phyloP scores from a whole-genome alignment of 306 rosid genomes.

The Dalbergia cochinchinensis region DNA sequence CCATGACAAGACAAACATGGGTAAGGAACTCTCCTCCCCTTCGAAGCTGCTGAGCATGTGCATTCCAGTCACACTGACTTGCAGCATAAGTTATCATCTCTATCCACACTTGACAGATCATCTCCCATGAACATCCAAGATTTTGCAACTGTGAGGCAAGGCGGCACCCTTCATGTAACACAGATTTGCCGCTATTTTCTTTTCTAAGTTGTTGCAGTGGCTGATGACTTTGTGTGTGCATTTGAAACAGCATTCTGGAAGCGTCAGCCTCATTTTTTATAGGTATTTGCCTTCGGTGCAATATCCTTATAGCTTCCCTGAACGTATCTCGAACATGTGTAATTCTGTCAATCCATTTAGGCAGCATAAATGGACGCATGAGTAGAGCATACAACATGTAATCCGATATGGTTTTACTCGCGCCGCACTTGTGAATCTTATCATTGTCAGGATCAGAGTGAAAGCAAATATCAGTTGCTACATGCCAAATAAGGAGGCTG shows the following conservation, averaged over 20 bases:
- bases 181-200: background rate
- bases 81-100: background rate
- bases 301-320: background rate
- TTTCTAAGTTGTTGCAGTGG: background rate
- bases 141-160: background rate
- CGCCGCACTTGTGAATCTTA: background rate
- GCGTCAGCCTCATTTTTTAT: background rate
- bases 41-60: background rate
- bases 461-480: background rate
- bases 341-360: background rate
- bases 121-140: background rate
- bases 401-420: background rate
- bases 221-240: background rate
- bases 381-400: background rate
- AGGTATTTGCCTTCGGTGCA: background rate
- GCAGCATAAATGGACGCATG: conserved; percentile 2
- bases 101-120: background rate
- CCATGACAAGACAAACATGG: background rate
- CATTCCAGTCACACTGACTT: background rate
- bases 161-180: background rate
- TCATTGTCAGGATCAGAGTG: background rate
- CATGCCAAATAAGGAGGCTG: background rate
- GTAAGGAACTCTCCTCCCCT: background rate
- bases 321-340: background rate
- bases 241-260: background rate